A percentile compares a stretch with the other conserved stretches of the same genome.
Evolutionary conservation across 2,329 filamentous ascomycete genomes (phyloP).

Genomic region (Exophiala alcalophila): DNA sequence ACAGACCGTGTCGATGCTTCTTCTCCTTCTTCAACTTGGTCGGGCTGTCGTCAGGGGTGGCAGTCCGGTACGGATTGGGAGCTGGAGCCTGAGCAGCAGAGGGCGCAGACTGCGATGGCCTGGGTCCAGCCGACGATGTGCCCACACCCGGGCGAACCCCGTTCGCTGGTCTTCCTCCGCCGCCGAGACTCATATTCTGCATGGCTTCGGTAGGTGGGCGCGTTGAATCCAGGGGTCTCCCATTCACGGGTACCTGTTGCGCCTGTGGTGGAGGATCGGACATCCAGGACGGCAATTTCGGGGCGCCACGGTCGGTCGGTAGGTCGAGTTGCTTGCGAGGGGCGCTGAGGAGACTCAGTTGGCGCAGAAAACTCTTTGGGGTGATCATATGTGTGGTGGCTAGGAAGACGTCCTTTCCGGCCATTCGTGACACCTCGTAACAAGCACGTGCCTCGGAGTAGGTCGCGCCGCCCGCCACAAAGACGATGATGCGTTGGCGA

Average conservation of each 20-base stretch:
- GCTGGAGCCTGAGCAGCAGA: slow-evolving; percentile 52
- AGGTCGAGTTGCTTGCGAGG: slow-evolving; percentile 75
- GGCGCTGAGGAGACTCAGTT: slow-evolving; percentile 74
- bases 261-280: slow-evolving; percentile 54
- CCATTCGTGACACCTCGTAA: slow-evolving; percentile 75
- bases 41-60: slow-evolving; percentile 16
- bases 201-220: slow-evolving; percentile 27
- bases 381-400: slow-evolving; percentile 90
- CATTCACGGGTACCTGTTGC: slow-evolving; percentile 22
- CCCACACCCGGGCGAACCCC: slow-evolving; percentile 29
- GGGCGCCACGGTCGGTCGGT: slow-evolving; percentile 74
- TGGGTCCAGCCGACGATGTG: slow-evolving; percentile 1
- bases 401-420: slow-evolving; percentile 79
- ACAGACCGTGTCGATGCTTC: slow-evolving; percentile 50
- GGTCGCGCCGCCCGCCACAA: slow-evolving; percentile 92
- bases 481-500: slow-evolving; percentile 85
- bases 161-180: slow-evolving; percentile 31
- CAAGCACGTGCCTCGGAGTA: slow-evolving; percentile 86
- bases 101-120: slow-evolving; percentile 8
- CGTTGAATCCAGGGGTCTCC: slow-evolving; percentile 8
- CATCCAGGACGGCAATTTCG: slow-evolving; percentile 79
- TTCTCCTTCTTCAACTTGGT: slow-evolving; percentile 58
- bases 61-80: slow-evolving; percentile 25
- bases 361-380: slow-evolving; percentile 75
- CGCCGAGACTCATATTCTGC: slow-evolving; percentile 27